phyloP scores from a whole-genome alignment of 73 alveolate genomes.

The Paramecium bursaria region DNA sequence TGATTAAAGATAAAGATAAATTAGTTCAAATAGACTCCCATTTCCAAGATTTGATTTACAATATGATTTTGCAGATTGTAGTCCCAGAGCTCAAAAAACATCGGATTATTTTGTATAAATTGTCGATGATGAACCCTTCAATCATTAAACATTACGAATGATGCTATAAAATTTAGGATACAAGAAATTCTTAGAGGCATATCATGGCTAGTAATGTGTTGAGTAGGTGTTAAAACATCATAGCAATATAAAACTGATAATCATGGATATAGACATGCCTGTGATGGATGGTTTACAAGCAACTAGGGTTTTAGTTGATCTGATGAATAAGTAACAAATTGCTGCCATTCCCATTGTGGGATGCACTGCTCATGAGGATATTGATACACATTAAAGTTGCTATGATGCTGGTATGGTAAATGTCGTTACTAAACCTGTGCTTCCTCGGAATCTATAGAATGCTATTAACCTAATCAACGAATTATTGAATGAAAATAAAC shows the following conservation, averaged over 20 bases:
- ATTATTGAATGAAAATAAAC: background rate
- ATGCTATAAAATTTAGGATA: conserved; percentile 47
- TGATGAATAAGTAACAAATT: background rate
- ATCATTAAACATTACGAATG: conserved; percentile 37
- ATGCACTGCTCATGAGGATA: conserved; percentile 58
- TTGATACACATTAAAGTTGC: conserved; percentile 9
- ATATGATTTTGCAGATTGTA: no score
- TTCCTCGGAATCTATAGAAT: background rate
- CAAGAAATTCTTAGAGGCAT: conserved; percentile 5
- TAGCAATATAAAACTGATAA: conserved; percentile 2
- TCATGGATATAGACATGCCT: conserved; percentile 62
- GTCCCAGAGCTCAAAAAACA: no score
- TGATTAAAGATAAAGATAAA: no score
- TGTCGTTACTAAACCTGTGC: conserved; percentile 53
- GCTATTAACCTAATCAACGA: background rate
- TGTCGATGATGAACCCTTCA: conserved; percentile 62
- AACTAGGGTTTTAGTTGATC: background rate
- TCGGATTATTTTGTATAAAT: no score
- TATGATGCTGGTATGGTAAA: conserved; percentile 49
- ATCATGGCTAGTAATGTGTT: conserved; percentile 17
- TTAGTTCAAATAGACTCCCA: no score
- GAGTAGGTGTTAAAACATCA: conserved; percentile 10
- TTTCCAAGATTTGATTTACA: no score
- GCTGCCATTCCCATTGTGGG: conserved; percentile 37
- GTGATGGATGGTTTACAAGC: background rate